These are phyloP conservation scores for Populus hybrid DNA, from an alignment of 441 rosid species.

Conservation along the genomic window DNA sequence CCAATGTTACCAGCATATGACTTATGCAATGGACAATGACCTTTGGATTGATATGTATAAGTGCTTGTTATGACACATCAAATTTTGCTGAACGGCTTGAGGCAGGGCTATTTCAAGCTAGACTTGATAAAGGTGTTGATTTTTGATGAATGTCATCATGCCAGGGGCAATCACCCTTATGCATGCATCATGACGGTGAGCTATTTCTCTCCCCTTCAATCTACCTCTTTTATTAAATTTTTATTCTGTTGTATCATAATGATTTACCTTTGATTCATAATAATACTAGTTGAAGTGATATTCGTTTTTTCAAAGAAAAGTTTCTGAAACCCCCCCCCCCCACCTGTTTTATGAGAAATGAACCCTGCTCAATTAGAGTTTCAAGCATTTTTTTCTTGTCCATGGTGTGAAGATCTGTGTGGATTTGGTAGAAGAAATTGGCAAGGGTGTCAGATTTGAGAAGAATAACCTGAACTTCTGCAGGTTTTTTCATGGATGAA, in stretches of 20 bases:
- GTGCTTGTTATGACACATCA: slow-evolving; percentile 97
- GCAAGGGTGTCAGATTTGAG: background rate
- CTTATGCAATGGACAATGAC: background rate
- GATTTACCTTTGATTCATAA: background rate
- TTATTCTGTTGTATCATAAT: background rate
- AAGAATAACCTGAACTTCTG: background rate
- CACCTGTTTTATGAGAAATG: background rate
- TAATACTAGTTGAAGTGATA: background rate
- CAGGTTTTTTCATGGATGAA: background rate
- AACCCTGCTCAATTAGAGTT: background rate
- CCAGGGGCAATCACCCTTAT: slow-evolving; percentile 67
- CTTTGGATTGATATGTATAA: slow-evolving; percentile 32
- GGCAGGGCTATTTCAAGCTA: slow-evolving; percentile 59
- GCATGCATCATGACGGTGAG: slow-evolving; percentile 85
- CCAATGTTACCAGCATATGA: background rate
- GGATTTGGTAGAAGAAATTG: background rate
- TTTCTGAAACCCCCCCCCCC: background rate
- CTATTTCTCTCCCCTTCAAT: background rate
- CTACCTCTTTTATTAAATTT: background rate
- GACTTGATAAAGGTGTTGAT: slow-evolving; percentile 70
- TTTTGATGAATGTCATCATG: slow-evolving; percentile 96
- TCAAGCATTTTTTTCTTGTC: background rate
- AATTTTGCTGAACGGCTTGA: slow-evolving; percentile 69
- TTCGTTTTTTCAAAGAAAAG: background rate
- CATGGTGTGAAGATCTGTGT: background rate